Evolutionary conservation across 164 flowering plant genomes (phyloP).

Genomic region (Tetrastigma voinierianum): DNA sequence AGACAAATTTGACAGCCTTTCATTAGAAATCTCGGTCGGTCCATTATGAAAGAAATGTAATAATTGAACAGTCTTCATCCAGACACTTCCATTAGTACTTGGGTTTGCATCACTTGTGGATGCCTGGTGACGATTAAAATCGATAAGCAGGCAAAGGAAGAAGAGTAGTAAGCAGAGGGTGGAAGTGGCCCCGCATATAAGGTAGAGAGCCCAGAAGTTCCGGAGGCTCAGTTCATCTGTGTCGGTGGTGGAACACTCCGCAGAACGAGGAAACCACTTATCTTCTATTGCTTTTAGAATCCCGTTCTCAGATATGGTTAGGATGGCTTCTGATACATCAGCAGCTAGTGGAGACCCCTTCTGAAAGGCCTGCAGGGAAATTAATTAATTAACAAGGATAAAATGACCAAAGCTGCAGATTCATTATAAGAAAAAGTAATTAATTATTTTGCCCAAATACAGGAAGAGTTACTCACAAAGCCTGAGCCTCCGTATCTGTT

Average conservation of each 20-base stretch:
- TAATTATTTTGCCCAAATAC: too few relatives aligned
- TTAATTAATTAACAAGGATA: too few relatives aligned
- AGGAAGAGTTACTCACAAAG: too few relatives aligned
- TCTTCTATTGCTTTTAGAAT: constrained; percentile 19
- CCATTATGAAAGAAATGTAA: constrained; percentile 10
- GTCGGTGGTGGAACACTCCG: constrained; percentile 19
- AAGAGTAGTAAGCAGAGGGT: constrained; percentile 23
- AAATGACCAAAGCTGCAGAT: too few relatives aligned
- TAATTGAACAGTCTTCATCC: constrained; percentile 9
- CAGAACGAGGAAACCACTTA: constrained; percentile 17
- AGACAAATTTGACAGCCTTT: neutral
- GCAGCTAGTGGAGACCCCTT: constrained; percentile 41
- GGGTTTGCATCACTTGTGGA: too few relatives aligned
- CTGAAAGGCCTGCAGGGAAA: constrained; percentile 21
- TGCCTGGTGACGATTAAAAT: too few relatives aligned
- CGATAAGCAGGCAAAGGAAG: constrained; percentile 7
- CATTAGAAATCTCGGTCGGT: neutral
- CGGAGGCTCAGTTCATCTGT: constrained; percentile 22
- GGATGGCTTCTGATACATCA: constrained; percentile 33
- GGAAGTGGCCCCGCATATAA: constrained; percentile 28
- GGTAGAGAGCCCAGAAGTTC: constrained; percentile 41
- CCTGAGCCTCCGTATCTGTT: too few relatives aligned
- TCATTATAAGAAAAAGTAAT: too few relatives aligned
- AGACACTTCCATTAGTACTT: constrained; percentile 4
- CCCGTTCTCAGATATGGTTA: constrained; percentile 33